Evolutionary conservation across 345 rosid species (phyloP), one percentile per base, ranked within the genome.

Genomic region (Xanthoceras sorbifolium): DNA sequence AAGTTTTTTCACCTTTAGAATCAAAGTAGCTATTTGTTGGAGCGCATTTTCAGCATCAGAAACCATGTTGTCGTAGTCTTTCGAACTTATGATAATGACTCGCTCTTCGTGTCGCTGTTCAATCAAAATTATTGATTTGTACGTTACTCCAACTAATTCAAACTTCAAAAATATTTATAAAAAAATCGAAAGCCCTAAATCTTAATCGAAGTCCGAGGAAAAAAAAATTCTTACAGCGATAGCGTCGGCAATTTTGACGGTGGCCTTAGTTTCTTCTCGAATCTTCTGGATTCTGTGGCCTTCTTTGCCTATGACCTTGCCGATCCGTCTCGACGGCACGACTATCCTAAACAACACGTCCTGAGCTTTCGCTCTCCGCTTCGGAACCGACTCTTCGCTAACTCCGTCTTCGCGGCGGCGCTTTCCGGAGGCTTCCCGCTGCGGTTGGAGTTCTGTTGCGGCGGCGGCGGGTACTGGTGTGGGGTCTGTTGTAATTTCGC

Each of bases 91-190:
- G 59, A 90, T 90, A 12, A 90, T 89, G 26, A 89, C 94, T 3
- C 92, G 90, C 72, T 90, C 91, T 84, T 90, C 92, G 32, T 89
- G 88, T 77, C 91, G 80, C 94, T 90, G 84, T 75, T 61, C 28
- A 76, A 48, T 22, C 34, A 63, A 32, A 61, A 22, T 9, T 0
- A 15, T 31, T 22, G 26, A 36, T 22, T 54, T 54, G 6, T n/a
- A 64, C 29, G 28, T 26, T 25, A n/a, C 25, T 48, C 22, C 7
- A 38, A 52, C 26, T 6, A 22, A 52, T 6, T 3, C 12, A 29
- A 46, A 57, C 29, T 4, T 11, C 22, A 38, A 38, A 38, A 38
- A 38, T n/a, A n/a, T n/a, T n/a, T n/a, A 14, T 48, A 4, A 17
- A 0, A 54, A 10, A 42, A 1, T 48, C 20, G 14, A 31, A 22